A percentile compares a stretch with the other conserved stretches of the same genome.
phyloP scores from a whole-genome alignment of 73 alveolate species.

The Paramecium tetraurelia region DNA sequence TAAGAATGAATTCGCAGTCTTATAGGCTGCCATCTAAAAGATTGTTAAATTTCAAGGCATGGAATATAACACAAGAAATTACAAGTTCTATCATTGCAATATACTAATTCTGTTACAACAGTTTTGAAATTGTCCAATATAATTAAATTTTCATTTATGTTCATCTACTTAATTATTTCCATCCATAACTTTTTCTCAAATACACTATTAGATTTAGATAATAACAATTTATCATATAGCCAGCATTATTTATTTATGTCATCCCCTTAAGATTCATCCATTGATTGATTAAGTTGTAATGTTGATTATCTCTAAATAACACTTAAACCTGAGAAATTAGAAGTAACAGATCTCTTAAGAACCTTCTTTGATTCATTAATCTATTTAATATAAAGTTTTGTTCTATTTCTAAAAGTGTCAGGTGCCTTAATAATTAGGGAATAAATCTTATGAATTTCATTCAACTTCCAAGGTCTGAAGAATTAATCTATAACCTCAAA shows the following conservation, averaged over 20 bases:
- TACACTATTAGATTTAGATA: neutral
- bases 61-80: constrained; percentile 26
- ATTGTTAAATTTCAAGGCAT: constrained; percentile 3
- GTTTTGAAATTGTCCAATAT: neutral
- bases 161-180: neutral
- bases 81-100: neutral
- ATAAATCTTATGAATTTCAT: constrained; percentile 4
- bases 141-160: neutral
- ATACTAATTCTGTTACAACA: neutral
- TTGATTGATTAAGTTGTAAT: neutral
- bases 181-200: constrained; percentile 7
- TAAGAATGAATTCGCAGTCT: constrained; percentile 1
- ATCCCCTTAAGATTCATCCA: neutral
- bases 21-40: constrained; percentile 31
- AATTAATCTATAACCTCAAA: neutral
- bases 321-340: neutral
- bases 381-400: neutral
- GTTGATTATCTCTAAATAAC: neutral
- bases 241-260: neutral
- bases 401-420: neutral
- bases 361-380: neutral
- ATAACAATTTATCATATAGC: neutral
- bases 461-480: constrained; percentile 33
- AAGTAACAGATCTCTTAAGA: neutral
- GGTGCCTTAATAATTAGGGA: neutral